Base-by-base conservation (phyloP, 2,329 filamentous ascomycete species). In the Alternaria sp. region DNA sequence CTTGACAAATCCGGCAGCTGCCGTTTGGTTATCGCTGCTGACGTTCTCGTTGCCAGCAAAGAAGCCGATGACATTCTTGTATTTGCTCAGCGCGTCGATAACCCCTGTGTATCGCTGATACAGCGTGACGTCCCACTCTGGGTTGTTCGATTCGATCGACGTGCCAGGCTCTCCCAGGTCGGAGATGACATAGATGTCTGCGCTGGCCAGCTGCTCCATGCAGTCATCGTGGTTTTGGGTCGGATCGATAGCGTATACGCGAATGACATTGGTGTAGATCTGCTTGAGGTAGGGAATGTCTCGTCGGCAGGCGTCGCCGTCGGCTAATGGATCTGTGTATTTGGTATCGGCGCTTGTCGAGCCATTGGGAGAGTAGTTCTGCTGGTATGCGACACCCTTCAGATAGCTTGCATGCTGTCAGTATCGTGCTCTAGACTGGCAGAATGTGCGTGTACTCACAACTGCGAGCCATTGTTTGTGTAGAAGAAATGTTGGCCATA, bases 41-140 rank as follows among this genome's bases (percentile, higher is more conserved):
- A 94, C 90, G 70, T 99, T 96, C 84, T 99, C 96, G 82, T 99
- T 99, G 76, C 96, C 96, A 71, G 94, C 95, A 80, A 99, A 98
- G 89, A 98, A 99, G 72, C 96, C 96, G 68, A 99, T 89, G 59
- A 93, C 90, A 82, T 99, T 99, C 81, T 88, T 87, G 87, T 97
- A 98, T 78, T 92, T 86, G 70, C 86, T 85, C 72, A 99, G 85
- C 65, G 88, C 85, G 79, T 98, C 94, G 63, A 99, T 84, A 61
- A 99, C 96, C 25, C 83, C 82, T 50, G 90, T 92, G 86, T 98
- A 99, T 66, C 93, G 92, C 30, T 85, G 80, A 83, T 90, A 97
- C 41, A 97, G 86, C 12, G 88, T 86, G 50, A 90, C 87, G 78
- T 94, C 89, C 96, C 96, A 99, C 67, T 85, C 77, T 10, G 95